Base-by-base conservation (phyloP, 139 green algal species). In the Auxenochlorella protothecoides region DNA sequence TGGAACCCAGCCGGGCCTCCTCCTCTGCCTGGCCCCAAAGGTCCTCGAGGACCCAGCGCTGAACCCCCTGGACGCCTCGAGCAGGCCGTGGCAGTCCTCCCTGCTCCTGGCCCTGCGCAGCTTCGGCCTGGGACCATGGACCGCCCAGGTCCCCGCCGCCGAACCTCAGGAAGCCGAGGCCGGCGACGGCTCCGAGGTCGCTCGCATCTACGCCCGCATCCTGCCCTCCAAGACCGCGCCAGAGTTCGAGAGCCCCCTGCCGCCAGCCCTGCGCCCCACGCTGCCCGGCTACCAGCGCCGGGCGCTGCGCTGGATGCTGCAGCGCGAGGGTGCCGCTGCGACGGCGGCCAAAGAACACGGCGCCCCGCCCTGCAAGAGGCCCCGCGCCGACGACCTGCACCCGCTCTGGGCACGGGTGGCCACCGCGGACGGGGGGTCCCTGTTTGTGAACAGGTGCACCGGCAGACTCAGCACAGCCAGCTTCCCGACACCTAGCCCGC, bases 221-320 rank as follows among this genome's bases (percentile, higher is more conserved):
- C 79, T 79, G 69, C 86, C 86, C 3, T 62, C n/a, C 4, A 80
- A 79, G 0, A 9, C 27, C 6, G 84, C 86, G 78, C 68, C 74
- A 2, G 63, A 79, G 66, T 64, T 82, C 51, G 62, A 27, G 68
- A 44, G 10, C 52, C 69, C 74, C 5, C 65, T 80, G 0, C 27
- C 27, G 27, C 68, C 72, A 1, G 72, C 72, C 60, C 83, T 97
- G 72, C 63, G 80, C 27, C 86, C 89, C 5, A 76, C 52, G 55
- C 83, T 96, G 67, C 78, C 89, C 51, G 82, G 84, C 6, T 97
- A 97, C 76, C 92, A 97, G 74, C 77, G 81, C 16, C 70, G 88
- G n/a, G 86, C 86, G 3, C 82, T 86, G 67, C 69, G 69, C 2
- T 96, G 88, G 90, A 93, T 93, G 88, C 73, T 93, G 51, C 12